Evolutionary conservation across 768 basidiomycete genomes (phyloP).

Genomic region (Leccinellum albellum): DNA sequence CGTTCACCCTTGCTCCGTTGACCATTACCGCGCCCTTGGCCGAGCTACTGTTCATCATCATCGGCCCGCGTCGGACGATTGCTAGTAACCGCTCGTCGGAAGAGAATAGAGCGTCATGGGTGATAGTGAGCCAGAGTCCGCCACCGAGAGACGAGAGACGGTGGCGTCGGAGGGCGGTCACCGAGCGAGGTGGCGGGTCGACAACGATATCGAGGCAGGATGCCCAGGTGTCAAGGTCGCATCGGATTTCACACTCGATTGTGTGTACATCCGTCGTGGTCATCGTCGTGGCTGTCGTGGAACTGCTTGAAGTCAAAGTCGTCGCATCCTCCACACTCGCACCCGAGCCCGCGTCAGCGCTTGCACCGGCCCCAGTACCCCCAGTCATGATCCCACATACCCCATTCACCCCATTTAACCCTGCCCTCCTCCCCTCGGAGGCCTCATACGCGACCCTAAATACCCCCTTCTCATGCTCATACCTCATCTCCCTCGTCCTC

Average conservation of each 20-base stretch:
- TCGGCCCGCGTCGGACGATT: conserved; percentile 70
- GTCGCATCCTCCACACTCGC: conserved; percentile 20
- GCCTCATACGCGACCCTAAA: conserved; percentile 85
- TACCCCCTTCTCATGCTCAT: conserved; percentile 80
- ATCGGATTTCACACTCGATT: conserved; percentile 87
- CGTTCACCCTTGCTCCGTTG: conserved; percentile 79
- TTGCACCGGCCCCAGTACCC: not conserved
- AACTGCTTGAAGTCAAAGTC: not conserved
- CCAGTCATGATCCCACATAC: conserved; percentile 1
- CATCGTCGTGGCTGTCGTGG: conserved; percentile 2
- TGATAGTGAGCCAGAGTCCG: conserved; percentile 90
- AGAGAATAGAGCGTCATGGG: conserved; percentile 76
- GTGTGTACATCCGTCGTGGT: conserved; percentile 42
- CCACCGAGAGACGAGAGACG: conserved; percentile 83
- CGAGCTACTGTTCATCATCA: conserved; percentile 28
- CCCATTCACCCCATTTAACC: conserved; percentile 19
- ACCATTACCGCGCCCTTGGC: conserved; percentile 80
- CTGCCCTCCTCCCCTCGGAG: conserved; percentile 46
- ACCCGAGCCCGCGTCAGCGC: not conserved
- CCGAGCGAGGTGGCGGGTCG: conserved; percentile 84
- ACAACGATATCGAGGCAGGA: conserved; percentile 81
- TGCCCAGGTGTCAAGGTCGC: conserved; percentile 89
- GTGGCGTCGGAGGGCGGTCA: conserved; percentile 83
- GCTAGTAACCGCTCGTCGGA: conserved; percentile 72
- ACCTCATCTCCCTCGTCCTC: conserved; percentile 66